phyloP scores from a whole-genome alignment of 495 filamentous ascomycete genomes.

The Hyaloscypha finlandica region DNA sequence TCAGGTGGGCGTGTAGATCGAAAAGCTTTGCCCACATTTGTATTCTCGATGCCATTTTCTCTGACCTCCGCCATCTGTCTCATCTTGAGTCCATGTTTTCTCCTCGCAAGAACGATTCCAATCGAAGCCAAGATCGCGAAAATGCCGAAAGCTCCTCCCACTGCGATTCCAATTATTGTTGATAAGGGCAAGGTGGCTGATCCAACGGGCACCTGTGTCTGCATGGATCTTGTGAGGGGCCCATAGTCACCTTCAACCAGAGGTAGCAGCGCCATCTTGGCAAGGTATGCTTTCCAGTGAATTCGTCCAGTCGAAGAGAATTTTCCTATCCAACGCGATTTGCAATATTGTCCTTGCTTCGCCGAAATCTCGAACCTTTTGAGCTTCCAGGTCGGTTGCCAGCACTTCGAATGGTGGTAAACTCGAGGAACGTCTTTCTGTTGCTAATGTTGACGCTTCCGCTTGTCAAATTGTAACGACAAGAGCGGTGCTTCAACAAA shows the following conservation, averaged over 20 bases:
- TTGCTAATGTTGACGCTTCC: background rate
- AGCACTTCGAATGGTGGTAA: too few species aligned
- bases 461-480: background rate
- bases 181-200: background rate
- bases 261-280: background rate
- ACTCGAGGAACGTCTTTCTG: too few species aligned
- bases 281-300: background rate
- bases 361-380: background rate
- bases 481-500: background rate
- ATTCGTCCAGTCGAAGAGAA: background rate
- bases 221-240: background rate
- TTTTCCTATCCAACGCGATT: background rate
- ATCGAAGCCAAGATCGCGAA: background rate
- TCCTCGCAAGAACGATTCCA: slow-evolving; percentile 4
- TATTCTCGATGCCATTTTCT: background rate
- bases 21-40: background rate
- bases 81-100: slow-evolving; percentile 2
- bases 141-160: background rate
- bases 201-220: background rate
- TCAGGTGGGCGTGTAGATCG: slow-evolving; percentile 5
- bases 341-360: background rate
- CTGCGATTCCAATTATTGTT: slow-evolving; percentile 7
- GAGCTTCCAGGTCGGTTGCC: background rate
- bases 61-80: background rate
- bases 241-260: background rate